Base-by-base conservation (phyloP, 2,329 filamentous ascomycete species). In the Cordyceps cicadae region DNA sequence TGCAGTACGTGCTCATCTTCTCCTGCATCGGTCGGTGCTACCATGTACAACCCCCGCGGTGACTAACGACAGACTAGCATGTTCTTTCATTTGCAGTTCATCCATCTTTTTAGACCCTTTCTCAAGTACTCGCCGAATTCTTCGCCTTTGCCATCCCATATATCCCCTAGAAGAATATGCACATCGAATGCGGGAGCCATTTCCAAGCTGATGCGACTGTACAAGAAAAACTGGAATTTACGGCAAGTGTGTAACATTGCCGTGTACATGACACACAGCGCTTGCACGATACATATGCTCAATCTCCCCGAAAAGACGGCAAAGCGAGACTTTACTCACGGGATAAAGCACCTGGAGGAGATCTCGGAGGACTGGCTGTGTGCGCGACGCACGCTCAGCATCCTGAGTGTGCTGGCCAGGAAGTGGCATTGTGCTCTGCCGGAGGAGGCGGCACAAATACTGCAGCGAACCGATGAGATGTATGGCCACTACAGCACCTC, bases 191-290 rank as follows among this genome's bases (percentile, higher is more conserved):
- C 94, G 0, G 86, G 87, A 2, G 87, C 87, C 64, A 94, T 97
- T 60, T 97, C 92, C 0, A 97, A 97, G 70, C 78, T 97, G n/a
- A 87, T 97, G 76, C 87, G 94, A 0, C 77, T 97, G 1, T 99
- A 97, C 75, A 97, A 96, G 72, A 90, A 93, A 66, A 87, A 87
- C 1, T 95, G 96, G 72, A 91, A 93, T 11, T 76, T 97, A 14
- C 86, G 91, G 5, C 93, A 97, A 71, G 96, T 99, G 39, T 96
- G 90, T 75, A 97, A 97, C 69, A 91, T 97, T 67, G 92, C 89
- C 3, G 92, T 97, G 0, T 99, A 99, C 72, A 97, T 97, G 75
- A 82, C 89, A 0, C 93, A 97, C 72, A 94, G 91, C 5, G 92
- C 94, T 34, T 96, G 92, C 70, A 97, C 92, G 0, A 95, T 97